Evolutionary conservation across 1,139 yeast species (phyloP), one percentile per base, ranked within the genome.

Genomic region (Yamadazyma conglobata): DNA sequence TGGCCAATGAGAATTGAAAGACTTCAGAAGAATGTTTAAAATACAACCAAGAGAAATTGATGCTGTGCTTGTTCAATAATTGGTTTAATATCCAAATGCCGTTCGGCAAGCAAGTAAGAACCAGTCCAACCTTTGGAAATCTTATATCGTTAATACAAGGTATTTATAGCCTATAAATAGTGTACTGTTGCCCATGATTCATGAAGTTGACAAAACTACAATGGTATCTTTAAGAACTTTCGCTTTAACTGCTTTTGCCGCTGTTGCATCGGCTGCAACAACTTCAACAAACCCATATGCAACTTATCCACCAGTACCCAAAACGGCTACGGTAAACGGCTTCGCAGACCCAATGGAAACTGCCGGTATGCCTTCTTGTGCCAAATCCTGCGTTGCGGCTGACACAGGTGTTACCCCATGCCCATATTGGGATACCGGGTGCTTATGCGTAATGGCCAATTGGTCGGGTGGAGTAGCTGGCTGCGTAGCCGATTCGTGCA

Each of bases 241-340:
- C n/a, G 24, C 10, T 17, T 22, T 22, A n/a, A n/a, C 15, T 15
- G 24, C 30, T 15, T 19, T 22, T 9, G 17, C 36, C 24, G 38
- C 42, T 23, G 27, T 37, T 5, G 31, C 39, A n/a, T 27, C 39
- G 11, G 21, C 39, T 14, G 25, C 38, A 18, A 14, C 20, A n/a
- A 31, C 28, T 8, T 31, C 40, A 26, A 31, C 37, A 15, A 37
- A 38, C 21, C 33, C 43, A 23, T 48, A 36, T 31, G 41, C 44
- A 8, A 65, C 73, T 7, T 70, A 65, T 43, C 77, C 77, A 15
- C 42, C 54, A 4, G 74, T 70, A 17, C 64, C 76, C 13, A 50
- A 70, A 37, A 68, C 76, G 12, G 76, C 76, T 21, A 46, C 64
- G 24, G 63, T 70, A 38, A 70, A 70, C 38, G 77, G 77, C 1